Evolutionary conservation across 192 early-diverging fungal genomes (phyloP).

Genomic region (Helicostylum pulchrum): DNA sequence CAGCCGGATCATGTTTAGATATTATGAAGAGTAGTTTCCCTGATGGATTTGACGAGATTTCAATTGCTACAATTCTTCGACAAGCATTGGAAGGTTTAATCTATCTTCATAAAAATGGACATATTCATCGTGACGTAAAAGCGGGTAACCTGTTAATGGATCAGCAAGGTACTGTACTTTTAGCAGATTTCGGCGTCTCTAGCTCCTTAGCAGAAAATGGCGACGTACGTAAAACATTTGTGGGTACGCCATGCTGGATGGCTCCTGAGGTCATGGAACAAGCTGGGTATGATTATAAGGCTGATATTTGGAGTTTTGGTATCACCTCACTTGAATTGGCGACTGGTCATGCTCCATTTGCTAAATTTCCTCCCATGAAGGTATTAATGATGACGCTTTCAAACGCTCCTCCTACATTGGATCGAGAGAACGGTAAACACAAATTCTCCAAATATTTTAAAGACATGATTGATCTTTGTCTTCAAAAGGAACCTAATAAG

Average conservation of each 20-base stretch:
- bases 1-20: conserved; percentile 79
- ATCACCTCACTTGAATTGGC: conserved; percentile 84
- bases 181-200: conserved; percentile 70
- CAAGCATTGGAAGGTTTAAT: conserved; percentile 65
- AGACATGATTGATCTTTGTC: conserved; percentile 82
- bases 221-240: conserved; percentile 65
- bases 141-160: conserved; percentile 68
- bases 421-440: conserved; percentile 67
- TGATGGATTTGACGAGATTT: conserved; percentile 73
- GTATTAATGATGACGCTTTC: conserved; percentile 83
- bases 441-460: conserved; percentile 77
- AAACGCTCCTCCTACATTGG: conserved; percentile 82
- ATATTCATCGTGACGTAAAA: conserved; percentile 73
- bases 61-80: conserved; percentile 76
- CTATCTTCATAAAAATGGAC: conserved; percentile 61
- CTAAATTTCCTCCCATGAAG: conserved; percentile 84
- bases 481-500: conserved; percentile 74
- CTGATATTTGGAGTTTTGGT: conserved; percentile 90
- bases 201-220: conserved; percentile 63
- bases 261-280: conserved; percentile 88
- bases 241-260: conserved; percentile 71
- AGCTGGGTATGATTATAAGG: conserved; percentile 82
- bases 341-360: conserved; percentile 83
- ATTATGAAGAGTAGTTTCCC: conserved; percentile 84
- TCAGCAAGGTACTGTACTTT: conserved; percentile 58